Percentiles rank a stretch among this genome's conserved stretches.
phyloP scores from a whole-genome alignment of 352 stramenopile genomes.

The Phytophthora pseudosyringae region DNA sequence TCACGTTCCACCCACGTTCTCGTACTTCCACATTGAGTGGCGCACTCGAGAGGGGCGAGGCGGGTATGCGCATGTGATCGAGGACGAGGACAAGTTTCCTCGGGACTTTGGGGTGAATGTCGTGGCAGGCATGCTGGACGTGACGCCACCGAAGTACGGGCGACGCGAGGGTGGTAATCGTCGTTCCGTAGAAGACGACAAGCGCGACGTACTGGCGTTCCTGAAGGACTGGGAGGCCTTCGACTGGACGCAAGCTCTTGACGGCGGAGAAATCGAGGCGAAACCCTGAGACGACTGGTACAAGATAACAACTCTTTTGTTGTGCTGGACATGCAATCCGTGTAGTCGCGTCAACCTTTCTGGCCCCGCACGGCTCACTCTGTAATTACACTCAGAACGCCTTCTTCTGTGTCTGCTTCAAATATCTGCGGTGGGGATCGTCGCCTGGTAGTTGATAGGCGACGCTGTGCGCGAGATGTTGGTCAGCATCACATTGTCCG shows the following conservation, averaged over 20 bases:
- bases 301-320: slow-evolving; percentile 14
- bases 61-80: slow-evolving; percentile 84
- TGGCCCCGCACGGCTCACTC: slow-evolving; percentile 1
- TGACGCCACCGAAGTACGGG: slow-evolving; percentile 70
- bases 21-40: slow-evolving; percentile 90
- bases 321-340: slow-evolving; percentile 18
- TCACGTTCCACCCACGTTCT: slow-evolving; percentile 76
- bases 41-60: slow-evolving; percentile 37
- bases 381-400: slow-evolving; percentile 24
- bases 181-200: slow-evolving; percentile 61
- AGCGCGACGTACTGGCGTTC: slow-evolving; percentile 65
- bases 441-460: slow-evolving; percentile 65
- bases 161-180: slow-evolving; percentile 43
- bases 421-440: slow-evolving; percentile 69
- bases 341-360: slow-evolving; percentile 6
- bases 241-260: slow-evolving; percentile 78
- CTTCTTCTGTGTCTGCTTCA: slow-evolving; percentile 26
- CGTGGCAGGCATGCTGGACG: slow-evolving; percentile 77
- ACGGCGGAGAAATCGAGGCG: slow-evolving; percentile 58
- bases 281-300: slow-evolving; percentile 13
- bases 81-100: slow-evolving; percentile 79
- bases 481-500: slow-evolving; percentile 47
- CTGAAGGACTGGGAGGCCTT: slow-evolving; percentile 72
- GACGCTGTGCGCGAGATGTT: slow-evolving; percentile 47
- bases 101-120: slow-evolving; percentile 82